phyloP scores from a whole-genome alignment of 1,284 basidiomycete genomes.

The Bjerkandera adusta region DNA sequence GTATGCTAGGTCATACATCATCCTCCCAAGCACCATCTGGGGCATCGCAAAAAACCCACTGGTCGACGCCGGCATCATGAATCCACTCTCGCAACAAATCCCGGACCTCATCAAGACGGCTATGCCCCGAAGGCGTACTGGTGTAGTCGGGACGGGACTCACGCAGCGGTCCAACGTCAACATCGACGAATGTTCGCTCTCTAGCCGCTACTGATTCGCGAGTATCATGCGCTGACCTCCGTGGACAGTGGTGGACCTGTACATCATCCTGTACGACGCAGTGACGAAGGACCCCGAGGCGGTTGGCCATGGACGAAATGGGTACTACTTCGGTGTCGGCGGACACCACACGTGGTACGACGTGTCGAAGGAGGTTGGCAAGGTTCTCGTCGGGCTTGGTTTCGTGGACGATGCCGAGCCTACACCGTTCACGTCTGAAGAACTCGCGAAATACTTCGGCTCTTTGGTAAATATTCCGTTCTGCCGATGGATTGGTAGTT shows the following conservation, averaged over 20 bases:
- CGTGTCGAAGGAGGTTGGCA: constrained; percentile 35
- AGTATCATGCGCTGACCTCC: background rate
- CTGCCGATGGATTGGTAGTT: no score
- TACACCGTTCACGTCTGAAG: constrained; percentile 31
- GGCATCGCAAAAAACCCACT: constrained; percentile 43
- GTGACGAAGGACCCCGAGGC: constrained; percentile 6
- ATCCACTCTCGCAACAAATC: constrained; percentile 44
- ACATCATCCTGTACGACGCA: constrained; percentile 20
- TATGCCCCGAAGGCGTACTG: constrained; percentile 27
- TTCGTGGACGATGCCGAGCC: constrained; percentile 27
- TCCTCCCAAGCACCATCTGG: constrained; percentile 8
- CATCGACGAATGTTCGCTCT: constrained; percentile 39
- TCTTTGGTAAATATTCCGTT: constrained; percentile 18
- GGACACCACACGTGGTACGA: constrained; percentile 38
- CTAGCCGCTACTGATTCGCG: background rate
- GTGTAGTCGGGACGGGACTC: constrained; percentile 30
- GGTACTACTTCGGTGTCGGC: constrained; percentile 46
- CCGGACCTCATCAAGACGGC: constrained; percentile 37
- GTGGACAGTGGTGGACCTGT: constrained; percentile 15
- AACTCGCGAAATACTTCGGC: constrained; percentile 29
- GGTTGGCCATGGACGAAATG: constrained; percentile 38
- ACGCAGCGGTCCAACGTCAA: constrained; percentile 45
- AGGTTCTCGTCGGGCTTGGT: constrained; percentile 32
- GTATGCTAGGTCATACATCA: constrained; percentile 4
- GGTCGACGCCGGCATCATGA: constrained; percentile 42